Evolutionary conservation across 1,139 yeast species (phyloP).

Genomic region (Meyerozyma elateridarum): DNA sequence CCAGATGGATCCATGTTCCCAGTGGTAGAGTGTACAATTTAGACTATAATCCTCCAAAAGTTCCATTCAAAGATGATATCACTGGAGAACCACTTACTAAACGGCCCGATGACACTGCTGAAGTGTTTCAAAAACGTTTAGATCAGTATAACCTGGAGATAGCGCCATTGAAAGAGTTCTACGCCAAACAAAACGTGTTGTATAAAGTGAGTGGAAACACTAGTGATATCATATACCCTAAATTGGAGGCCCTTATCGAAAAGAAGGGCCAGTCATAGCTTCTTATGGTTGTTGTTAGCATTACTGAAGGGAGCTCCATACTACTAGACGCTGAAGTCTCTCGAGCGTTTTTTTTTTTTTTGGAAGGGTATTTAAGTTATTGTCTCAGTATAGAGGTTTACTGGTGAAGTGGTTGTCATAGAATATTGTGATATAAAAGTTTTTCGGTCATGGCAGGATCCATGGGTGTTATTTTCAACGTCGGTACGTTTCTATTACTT

Average conservation of each 20-base stretch:
- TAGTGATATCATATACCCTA: constrained; percentile 79
- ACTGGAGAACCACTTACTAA: constrained; percentile 83
- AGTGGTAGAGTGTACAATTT: constrained; percentile 85
- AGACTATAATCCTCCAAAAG: constrained; percentile 85
- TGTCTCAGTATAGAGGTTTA: too few species aligned
- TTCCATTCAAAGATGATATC: constrained; percentile 74
- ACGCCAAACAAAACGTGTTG: constrained; percentile 48
- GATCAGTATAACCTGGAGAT: constrained; percentile 57
- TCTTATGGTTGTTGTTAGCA: too few species aligned
- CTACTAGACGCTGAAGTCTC: too few species aligned
- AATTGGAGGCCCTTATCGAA: constrained; percentile 46
- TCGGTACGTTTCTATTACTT: too few species aligned
- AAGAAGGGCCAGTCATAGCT: too few species aligned
- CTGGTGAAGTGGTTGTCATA: too few species aligned
- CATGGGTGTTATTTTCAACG: too few species aligned
- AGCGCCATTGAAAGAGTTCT: constrained; percentile 61
- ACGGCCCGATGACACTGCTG: constrained; percentile 74
- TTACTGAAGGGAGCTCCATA: too few species aligned
- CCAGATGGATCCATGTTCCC: constrained; percentile 77
- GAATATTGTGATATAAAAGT: too few species aligned
- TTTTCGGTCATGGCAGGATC: too few species aligned
- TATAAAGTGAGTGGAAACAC: constrained; percentile 66
- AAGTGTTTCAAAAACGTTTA: constrained; percentile 63
- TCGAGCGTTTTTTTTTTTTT: too few species aligned
- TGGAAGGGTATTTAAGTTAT: too few species aligned